Evolutionary conservation across 306 rosid genomes (phyloP).

Genomic region (Leucaena leucocephala): DNA sequence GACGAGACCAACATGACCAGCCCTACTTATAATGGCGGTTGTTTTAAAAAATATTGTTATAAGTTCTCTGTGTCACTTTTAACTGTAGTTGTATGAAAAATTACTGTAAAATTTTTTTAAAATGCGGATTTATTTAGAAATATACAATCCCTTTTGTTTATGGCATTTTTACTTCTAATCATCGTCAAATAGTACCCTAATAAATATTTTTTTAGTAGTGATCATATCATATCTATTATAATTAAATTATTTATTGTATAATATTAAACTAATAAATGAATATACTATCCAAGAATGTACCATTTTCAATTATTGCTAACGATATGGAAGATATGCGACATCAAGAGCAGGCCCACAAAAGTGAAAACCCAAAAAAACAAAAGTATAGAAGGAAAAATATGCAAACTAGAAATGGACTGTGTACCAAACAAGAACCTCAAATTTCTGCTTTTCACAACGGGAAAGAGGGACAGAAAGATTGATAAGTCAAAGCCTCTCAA

Average conservation of each 20-base stretch:
- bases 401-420: not conserved
- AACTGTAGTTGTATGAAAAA: no score
- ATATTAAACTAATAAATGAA: not conserved
- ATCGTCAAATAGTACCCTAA: no score
- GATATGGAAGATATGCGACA: not conserved
- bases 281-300: not conserved
- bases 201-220: no score
- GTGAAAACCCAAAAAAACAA: not conserved
- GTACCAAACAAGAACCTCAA: not conserved
- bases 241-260: not conserved
- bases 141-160: no score
- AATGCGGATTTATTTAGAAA: no score
- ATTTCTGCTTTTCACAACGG: not conserved
- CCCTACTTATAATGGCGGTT: no score
- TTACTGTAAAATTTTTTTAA: no score
- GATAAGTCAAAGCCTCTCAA: constrained; percentile 42
- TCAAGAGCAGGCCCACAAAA: not conserved
- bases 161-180: no score
- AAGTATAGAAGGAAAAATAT: not conserved
- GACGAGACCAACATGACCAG: no score
- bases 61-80: no score
- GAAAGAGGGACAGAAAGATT: constrained; percentile 35
- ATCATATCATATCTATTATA: no score
- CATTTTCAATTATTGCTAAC: not conserved
- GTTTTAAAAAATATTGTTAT: no score